These are phyloP conservation scores for Gonapodya prolifera DNA, from an alignment of 192 early-diverging fungal genomes.

Conservation along the genomic window DNA sequence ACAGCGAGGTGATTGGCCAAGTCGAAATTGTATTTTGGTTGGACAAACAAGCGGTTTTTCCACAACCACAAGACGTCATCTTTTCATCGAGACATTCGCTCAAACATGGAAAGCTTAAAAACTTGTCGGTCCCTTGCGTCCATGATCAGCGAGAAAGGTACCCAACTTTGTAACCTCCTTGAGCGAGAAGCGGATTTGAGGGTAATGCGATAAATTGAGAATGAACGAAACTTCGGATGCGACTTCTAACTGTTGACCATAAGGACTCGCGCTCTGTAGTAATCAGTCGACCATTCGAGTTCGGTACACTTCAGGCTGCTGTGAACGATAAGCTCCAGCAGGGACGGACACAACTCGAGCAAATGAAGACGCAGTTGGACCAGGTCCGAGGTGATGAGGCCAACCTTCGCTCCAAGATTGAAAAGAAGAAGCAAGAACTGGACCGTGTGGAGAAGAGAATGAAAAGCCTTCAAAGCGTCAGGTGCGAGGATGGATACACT, in stretches of 20 bases:
- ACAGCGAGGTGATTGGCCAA: constrained; percentile 16
- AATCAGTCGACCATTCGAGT: constrained; percentile 35
- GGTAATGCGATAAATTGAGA: constrained; percentile 8
- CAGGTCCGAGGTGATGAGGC: constrained; percentile 29
- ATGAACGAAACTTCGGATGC: neutral
- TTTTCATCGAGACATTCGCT: constrained; percentile 25
- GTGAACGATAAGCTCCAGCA: constrained; percentile 23
- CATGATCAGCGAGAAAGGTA: constrained; percentile 30
- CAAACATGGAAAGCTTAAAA: constrained; percentile 25
- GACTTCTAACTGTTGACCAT: neutral
- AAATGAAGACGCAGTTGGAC: constrained; percentile 18
- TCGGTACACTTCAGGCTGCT: constrained; percentile 23
- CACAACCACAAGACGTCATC: constrained; percentile 11
- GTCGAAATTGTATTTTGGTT: neutral
- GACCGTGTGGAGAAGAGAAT: constrained; percentile 37
- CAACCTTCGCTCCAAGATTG: constrained; percentile 35
- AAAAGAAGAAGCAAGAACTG: constrained; percentile 35
- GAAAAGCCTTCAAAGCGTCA: constrained; percentile 30
- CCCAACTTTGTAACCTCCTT: constrained; percentile 29
- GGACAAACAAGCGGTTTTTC: neutral
- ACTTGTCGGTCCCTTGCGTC: constrained; percentile 26
- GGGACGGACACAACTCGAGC: constrained; percentile 15
- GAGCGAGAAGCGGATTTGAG: constrained; percentile 25
- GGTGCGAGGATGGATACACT: constrained; percentile 9
- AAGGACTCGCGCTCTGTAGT: constrained; percentile 25